These are phyloP conservation scores for Aspergillus vadensis DNA, from an alignment of 2,329 filamentous ascomycete genomes.

Conservation along the genomic window DNA sequence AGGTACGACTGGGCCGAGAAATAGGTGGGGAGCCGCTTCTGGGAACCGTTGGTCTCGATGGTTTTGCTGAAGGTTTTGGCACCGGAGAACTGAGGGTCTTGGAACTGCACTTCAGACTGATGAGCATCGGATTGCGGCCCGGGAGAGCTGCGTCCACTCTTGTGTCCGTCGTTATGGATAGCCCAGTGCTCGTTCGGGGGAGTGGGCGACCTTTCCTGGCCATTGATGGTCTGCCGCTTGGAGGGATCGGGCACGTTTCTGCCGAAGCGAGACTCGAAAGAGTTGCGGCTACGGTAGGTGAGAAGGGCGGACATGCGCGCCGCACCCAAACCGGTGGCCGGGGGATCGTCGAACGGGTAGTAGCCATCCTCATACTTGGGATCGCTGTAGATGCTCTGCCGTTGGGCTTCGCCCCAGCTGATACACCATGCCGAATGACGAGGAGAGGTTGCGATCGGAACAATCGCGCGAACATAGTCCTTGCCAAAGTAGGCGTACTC, in stretches of 20 bases:
- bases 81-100: slow-evolving; percentile 72
- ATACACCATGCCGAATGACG: slow-evolving; percentile 62
- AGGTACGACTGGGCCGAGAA: slow-evolving; percentile 98
- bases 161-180: slow-evolving; percentile 81
- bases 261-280: slow-evolving; percentile 93
- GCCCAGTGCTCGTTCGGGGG: slow-evolving; percentile 73
- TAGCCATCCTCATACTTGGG: slow-evolving; percentile 98
- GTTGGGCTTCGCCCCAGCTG: slow-evolving; percentile 60
- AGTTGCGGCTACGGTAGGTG: slow-evolving; percentile 95
- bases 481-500: slow-evolving; percentile 72
- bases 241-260: slow-evolving; percentile 87
- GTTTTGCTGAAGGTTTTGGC: slow-evolving; percentile 56
- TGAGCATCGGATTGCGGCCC: slow-evolving; percentile 16
- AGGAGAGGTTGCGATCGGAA: slow-evolving; percentile 59
- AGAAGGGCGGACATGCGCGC: slow-evolving; percentile 95
- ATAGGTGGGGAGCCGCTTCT: slow-evolving; percentile 69
- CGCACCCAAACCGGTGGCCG: slow-evolving; percentile 81
- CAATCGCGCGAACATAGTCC: slow-evolving; percentile 56
- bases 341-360: slow-evolving; percentile 84
- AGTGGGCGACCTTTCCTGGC: slow-evolving; percentile 59
- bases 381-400: slow-evolving; percentile 84
- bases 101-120: slow-evolving; percentile 41
- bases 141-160: slow-evolving; percentile 40
- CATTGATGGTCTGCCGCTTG: slow-evolving; percentile 79
- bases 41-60: slow-evolving; percentile 36